Conservation (phyloP, 352 stramenopile genomes). For the Pythium aristosporum region DNA sequence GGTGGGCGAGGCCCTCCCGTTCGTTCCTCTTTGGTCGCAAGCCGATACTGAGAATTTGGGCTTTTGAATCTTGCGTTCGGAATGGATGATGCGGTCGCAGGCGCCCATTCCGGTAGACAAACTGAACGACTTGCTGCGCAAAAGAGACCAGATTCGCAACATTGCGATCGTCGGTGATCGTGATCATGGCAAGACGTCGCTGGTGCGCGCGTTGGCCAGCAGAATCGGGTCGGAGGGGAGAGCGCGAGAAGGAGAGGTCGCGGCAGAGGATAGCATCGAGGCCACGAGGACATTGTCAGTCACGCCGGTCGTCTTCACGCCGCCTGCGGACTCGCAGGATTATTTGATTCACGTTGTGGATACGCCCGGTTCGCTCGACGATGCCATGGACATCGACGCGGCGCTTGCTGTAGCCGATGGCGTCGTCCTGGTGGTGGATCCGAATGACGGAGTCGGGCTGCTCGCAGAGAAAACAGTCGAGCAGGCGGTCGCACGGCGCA, state of each 20-base stretch:
- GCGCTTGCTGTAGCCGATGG: constrained; percentile 4
- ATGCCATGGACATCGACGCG: constrained; percentile 1
- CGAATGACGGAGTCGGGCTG: constrained; percentile 6
- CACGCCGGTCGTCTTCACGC: neutral
- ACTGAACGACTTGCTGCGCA: too few species aligned
- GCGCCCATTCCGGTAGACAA: too few species aligned
- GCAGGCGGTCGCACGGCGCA: neutral
- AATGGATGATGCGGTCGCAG: too few species aligned
- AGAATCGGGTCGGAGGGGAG: too few species aligned
- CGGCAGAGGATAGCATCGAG: neutral
- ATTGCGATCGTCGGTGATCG: constrained; percentile 14
- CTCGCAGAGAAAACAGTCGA: constrained; percentile 2
- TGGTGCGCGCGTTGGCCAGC: constrained; percentile 1
- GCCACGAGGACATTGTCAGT: neutral
- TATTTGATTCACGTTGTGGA: constrained; percentile 11
- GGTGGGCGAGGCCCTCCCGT: too few species aligned
- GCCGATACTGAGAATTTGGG: too few species aligned
- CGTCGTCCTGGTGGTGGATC: constrained; percentile 9
- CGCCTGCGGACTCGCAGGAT: neutral
- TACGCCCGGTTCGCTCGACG: constrained; percentile 3
- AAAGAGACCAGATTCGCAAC: too few species aligned
- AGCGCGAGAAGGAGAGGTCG: too few species aligned
- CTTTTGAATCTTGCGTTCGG: too few species aligned
- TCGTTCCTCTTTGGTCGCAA: too few species aligned
- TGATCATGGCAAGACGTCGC: constrained; percentile 4